Percentiles rank a stretch among this genome's conserved stretches.
Conservation (phyloP, 208 protist genomes). For the Crithidia thermophila region DNA sequence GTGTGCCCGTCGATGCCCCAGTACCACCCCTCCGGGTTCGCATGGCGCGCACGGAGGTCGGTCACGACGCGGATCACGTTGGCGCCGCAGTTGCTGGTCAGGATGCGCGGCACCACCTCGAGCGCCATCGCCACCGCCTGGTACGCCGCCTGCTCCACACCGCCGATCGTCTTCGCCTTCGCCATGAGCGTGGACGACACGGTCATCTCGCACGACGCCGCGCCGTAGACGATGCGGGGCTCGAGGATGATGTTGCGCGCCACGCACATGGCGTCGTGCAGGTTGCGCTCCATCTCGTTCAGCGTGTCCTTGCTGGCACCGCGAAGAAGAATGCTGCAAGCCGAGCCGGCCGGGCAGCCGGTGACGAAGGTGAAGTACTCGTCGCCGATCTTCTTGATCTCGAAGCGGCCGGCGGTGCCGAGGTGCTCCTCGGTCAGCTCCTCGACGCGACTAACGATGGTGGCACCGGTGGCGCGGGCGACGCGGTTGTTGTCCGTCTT, state of each 20-base stretch:
- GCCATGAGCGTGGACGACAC: constrained; percentile 93
- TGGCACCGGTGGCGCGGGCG: constrained; percentile 98
- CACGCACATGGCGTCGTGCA: constrained; percentile 99
- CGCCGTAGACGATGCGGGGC: constrained; percentile 98
- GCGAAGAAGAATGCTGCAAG: constrained; percentile 99
- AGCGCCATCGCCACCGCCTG: constrained; percentile 95
- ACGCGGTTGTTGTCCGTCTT: constrained; percentile 99
- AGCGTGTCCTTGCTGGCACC: constrained; percentile 99
- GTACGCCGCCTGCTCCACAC: constrained; percentile 98
- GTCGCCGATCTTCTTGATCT: constrained; percentile 99
- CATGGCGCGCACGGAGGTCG: constrained; percentile 97
- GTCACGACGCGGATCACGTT: constrained; percentile 98
- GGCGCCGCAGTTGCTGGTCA: constrained; percentile 99
- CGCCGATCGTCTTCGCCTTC: constrained; percentile 95
- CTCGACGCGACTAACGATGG: constrained; percentile 97
- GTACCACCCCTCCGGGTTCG: constrained; percentile 76
- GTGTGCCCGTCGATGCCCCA: constrained; percentile 98
- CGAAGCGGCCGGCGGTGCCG: constrained; percentile 98
- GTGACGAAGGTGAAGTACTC: constrained; percentile 99
- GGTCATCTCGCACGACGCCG: constrained; percentile 98
- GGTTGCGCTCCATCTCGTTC: constrained; percentile 99
- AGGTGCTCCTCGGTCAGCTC: constrained; percentile 98
- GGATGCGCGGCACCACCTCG: constrained; percentile 97
- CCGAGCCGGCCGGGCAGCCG: constrained; percentile 97
- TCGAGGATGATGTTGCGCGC: constrained; percentile 98